Evolutionary conservation across 2,329 filamentous ascomycete genomes (phyloP).

Genomic region (Claviceps humidiphila): DNA sequence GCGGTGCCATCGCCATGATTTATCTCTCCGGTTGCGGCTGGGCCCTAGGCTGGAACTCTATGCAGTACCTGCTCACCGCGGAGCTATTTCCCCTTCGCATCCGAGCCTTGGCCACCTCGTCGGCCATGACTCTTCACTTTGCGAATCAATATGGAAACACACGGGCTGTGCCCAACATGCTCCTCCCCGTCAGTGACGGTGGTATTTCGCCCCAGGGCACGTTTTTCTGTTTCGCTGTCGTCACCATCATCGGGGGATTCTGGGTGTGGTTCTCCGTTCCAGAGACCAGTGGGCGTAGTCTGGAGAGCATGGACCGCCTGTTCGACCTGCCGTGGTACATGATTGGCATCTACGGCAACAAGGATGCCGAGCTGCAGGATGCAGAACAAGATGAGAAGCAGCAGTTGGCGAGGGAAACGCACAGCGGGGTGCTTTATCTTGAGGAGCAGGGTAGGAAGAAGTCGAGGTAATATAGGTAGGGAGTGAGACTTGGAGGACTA

Average conservation of each 20-base stretch:
- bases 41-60: constrained; percentile 61
- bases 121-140: constrained; percentile 69
- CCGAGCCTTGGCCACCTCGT: constrained; percentile 54
- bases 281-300: constrained; percentile 50
- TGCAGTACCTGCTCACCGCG: constrained; percentile 67
- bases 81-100: constrained; percentile 67
- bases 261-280: constrained; percentile 65
- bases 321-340: constrained; percentile 63
- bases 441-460: no score
- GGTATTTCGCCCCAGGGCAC: constrained; percentile 50
- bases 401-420: constrained; percentile 19
- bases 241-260: constrained; percentile 52
- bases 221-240: constrained; percentile 61
- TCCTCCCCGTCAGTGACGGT: constrained; percentile 34
- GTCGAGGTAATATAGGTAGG: no score
- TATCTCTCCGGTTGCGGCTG: constrained; percentile 57
- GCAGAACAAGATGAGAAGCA: constrained; percentile 31
- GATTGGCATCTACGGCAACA: constrained; percentile 48
- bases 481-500: no score
- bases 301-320: constrained; percentile 59
- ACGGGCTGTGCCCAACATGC: constrained; percentile 63
- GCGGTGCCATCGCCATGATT: constrained; percentile 60
- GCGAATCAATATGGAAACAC: constrained; percentile 67
- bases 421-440: constrained; percentile 10
- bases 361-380: constrained; percentile 35